Percentiles rank a stretch among this genome's conserved stretches.
These are phyloP conservation scores for Mortierella polycephala DNA, from an alignment of 371 early-diverging fungal species.

Conservation along the genomic window DNA sequence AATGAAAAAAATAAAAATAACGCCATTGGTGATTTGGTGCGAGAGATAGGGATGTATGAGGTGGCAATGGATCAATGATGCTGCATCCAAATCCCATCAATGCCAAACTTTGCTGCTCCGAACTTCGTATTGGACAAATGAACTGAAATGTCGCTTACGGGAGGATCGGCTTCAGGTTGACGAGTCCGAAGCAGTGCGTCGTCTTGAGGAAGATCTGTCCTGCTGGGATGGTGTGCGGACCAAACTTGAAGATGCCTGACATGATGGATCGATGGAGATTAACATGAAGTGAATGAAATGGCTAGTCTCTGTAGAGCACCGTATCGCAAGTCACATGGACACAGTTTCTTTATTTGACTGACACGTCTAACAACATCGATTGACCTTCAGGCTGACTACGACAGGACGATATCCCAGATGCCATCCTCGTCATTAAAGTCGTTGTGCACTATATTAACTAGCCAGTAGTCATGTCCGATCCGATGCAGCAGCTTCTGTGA, in stretches of 20 bases:
- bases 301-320: background rate
- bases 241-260: constrained; percentile 59
- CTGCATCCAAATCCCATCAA: no score
- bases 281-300: background rate
- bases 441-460: constrained; percentile 94
- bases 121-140: background rate
- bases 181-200: constrained; percentile 77
- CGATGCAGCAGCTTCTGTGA: constrained; percentile 68
- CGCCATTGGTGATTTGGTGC: no score
- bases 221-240: constrained; percentile 71
- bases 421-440: constrained; percentile 75
- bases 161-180: constrained; percentile 90
- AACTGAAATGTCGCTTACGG: constrained; percentile 59
- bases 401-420: constrained; percentile 44
- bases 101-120: no score
- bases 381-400: no score
- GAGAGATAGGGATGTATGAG: no score
- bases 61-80: no score
- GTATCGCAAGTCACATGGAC: background rate
- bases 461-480: constrained; percentile 80
- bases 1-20: no score
- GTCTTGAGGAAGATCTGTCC: constrained; percentile 81
- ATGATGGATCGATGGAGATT: constrained; percentile 7
- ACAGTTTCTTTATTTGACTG: background rate
- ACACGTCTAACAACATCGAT: no score